These are phyloP conservation scores for Scopulariopsis brevicaulis DNA, from an alignment of 2,329 filamentous ascomycete species.

Conservation along the genomic window DNA sequence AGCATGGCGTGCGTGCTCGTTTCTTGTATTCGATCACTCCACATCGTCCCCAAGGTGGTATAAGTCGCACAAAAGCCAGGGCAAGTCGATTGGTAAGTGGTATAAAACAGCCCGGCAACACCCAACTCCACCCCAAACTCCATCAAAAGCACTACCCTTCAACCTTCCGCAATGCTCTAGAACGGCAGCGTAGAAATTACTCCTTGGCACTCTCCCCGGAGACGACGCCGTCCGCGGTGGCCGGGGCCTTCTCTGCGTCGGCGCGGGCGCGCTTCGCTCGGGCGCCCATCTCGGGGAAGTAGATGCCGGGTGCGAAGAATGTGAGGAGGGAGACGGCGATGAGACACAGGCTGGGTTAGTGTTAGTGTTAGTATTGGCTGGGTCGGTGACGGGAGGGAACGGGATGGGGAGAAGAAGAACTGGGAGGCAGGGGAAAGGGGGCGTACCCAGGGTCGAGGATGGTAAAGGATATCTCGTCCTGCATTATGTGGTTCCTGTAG, in stretches of 20 bases:
- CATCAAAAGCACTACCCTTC: not conserved
- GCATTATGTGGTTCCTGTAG: slow-evolving; percentile 42
- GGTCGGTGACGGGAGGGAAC: not conserved
- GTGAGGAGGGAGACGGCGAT: slow-evolving; percentile 37
- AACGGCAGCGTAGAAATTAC: not conserved
- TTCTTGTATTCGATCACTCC: no score
- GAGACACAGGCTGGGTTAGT: slow-evolving; percentile 28
- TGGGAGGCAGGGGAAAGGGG: not conserved
- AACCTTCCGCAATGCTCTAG: not conserved
- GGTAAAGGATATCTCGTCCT: slow-evolving; percentile 47
- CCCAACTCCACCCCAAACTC: not conserved
- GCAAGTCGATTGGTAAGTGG: no score
- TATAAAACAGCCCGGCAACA: no score
- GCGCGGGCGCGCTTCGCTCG: not conserved
- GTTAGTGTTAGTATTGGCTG: slow-evolving; percentile 3
- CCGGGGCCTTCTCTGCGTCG: slow-evolving; percentile 1
- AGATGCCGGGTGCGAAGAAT: slow-evolving; percentile 39
- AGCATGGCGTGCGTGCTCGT: no score
- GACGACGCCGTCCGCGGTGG: not conserved
- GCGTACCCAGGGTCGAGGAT: slow-evolving; percentile 31
- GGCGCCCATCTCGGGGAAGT: slow-evolving; percentile 40
- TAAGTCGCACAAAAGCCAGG: no score
- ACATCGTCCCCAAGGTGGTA: no score
- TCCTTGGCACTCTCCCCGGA: not conserved
- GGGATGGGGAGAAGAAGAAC: not conserved